A percentile compares a stretch with the other conserved stretches of the same genome.
Conservation (phyloP, 768 basidiomycete species). For the Lentinula sp. region DNA sequence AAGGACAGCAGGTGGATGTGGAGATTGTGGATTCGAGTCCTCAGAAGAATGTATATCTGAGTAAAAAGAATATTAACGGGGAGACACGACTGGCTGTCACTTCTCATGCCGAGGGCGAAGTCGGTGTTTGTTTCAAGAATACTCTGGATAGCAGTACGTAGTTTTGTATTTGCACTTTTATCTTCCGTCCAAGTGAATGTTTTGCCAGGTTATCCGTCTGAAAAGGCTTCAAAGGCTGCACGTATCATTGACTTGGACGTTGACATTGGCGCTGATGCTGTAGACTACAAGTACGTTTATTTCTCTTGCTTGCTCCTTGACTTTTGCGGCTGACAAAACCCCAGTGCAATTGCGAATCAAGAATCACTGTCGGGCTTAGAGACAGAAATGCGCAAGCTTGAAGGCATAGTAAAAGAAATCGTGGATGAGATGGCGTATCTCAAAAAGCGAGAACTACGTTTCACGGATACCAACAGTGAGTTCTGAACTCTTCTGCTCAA, state of each 20-base stretch:
- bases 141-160: conserved; percentile 57
- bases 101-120: conserved; percentile 87
- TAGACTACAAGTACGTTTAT: conserved; percentile 92
- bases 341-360: conserved; percentile 95
- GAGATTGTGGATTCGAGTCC: conserved; percentile 89
- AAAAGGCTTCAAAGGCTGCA: conserved; percentile 42
- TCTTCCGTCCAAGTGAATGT: background rate
- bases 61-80: conserved; percentile 80
- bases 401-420: conserved; percentile 91
- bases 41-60: conserved; percentile 83
- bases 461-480: conserved; percentile 85
- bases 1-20: conserved; percentile 81
- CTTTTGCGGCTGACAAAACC: conserved; percentile 5
- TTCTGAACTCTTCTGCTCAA: conserved; percentile 9
- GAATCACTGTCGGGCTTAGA: conserved; percentile 94
- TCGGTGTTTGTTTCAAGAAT: conserved; percentile 95
- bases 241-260: conserved; percentile 89
- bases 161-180: background rate
- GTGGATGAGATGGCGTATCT: conserved; percentile 91
- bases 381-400: conserved; percentile 97
- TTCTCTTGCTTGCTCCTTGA: background rate
- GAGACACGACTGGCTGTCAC: conserved; percentile 94
- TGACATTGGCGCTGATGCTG: conserved; percentile 96
- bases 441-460: conserved; percentile 82
- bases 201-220: conserved; percentile 37